Base-by-base conservation (phyloP, 2,329 filamentous ascomycete genomes). In the Colletotrichum gloeosporioides region DNA sequence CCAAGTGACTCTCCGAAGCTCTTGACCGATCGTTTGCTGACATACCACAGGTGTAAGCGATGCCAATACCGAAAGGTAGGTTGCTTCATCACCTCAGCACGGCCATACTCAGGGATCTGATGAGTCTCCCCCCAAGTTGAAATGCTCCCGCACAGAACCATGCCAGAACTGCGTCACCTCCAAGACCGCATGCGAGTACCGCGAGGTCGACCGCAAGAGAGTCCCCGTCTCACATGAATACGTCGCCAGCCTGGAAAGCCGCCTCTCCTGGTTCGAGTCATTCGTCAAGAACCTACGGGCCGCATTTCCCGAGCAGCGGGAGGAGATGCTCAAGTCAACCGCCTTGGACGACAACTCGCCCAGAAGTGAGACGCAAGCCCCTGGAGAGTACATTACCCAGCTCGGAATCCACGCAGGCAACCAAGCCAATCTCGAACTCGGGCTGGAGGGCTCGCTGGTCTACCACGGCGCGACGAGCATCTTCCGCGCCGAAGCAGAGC, bases 391-490 rank as follows among this genome's bases (percentile, higher is more conserved):
- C 25, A 15, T 73, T 1, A 15, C 65, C 3, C 65, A 64, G 18
- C 29, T 73, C 15, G 63, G 64, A 13, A 34, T 69, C 12, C 36
- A 68, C n/a, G 25, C 68, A 18, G 44, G 66, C 5, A 53, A 27
- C 8, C 64, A 69, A 10, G 71, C 59, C 18, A 67, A 74, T 3
- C 66, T 71, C 2, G 75, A 70, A 22, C 55, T 75, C 4, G 73
- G 71, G 16, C 65, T 76, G 15, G 73, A 78, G 44, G 79, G 78
- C 1, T 77, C 78, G 6, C 76, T 79, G 2, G 55, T 76, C 2
- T 79, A 79, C n/a, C 76, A 80, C 13, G 79, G 80, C 5, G 76
- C 78, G 3, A 80, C 79, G 5, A 82, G 81, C 36, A 82, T 83
- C 10, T 82, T 81, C 49, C 78, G 77, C 8, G 74, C 70, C 16